Conservation (phyloP, 2,329 filamentous ascomycete genomes). For the Periconia sp. region DNA sequence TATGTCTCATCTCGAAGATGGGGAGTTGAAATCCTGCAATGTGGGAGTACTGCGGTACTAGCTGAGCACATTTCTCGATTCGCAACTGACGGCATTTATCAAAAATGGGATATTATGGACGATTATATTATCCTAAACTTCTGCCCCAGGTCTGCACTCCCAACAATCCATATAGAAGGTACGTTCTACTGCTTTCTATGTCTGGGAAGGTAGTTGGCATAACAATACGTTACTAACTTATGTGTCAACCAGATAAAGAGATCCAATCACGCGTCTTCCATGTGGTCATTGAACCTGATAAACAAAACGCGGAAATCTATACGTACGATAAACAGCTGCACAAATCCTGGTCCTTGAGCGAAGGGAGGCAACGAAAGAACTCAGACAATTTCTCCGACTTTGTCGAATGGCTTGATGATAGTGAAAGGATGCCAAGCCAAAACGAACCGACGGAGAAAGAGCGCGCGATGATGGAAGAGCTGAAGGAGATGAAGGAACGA, state of each 20-base stretch:
- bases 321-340: conserved; percentile 11
- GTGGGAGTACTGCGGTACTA: conserved; percentile 9
- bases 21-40: conserved; percentile 18
- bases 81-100: conserved; percentile 12
- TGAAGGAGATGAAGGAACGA: too few relatives aligned
- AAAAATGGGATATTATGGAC: conserved; percentile 16
- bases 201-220: too few relatives aligned
- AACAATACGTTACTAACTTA: conserved; percentile 6
- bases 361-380: too few relatives aligned
- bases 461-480: too few relatives aligned
- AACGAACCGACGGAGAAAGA: too few relatives aligned
- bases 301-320: conserved; percentile 13
- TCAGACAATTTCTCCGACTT: too few relatives aligned
- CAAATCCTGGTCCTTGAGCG: conserved; percentile 6
- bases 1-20: conserved; percentile 14
- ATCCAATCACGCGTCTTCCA: conserved; percentile 13
- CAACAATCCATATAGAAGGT: conserved; percentile 9
- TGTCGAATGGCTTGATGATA: too few relatives aligned
- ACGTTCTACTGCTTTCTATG: conserved; percentile 7
- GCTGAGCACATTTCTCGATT: conserved; percentile 14
- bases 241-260: conserved; percentile 6
- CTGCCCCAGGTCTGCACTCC: conserved; percentile 15
- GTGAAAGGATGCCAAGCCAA: too few relatives aligned
- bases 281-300: conserved; percentile 13
- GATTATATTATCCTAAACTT: conserved; percentile 21